Evolutionary conservation across 1,284 basidiomycete genomes (phyloP).

Genomic region (Chalciporus sp.): DNA sequence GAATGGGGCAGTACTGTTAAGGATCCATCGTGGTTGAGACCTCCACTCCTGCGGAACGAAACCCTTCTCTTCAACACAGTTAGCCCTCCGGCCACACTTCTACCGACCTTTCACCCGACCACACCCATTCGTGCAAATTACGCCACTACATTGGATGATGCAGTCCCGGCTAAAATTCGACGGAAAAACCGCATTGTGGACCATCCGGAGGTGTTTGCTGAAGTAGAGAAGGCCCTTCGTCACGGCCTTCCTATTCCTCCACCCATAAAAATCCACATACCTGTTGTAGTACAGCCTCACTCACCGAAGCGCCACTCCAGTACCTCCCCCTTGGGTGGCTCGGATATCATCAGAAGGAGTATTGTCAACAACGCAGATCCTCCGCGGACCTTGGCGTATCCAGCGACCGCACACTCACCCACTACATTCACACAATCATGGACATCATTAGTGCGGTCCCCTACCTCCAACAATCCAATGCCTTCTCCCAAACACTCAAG

Average conservation of each 20-base stretch:
- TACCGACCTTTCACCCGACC: not conserved
- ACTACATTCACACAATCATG: constrained; percentile 1
- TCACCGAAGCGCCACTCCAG: not conserved
- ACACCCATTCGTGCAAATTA: not conserved
- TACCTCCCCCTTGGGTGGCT: not conserved
- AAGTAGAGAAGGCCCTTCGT: not conserved
- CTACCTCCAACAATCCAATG: not conserved
- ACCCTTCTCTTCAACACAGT: not conserved
- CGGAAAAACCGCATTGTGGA: not conserved
- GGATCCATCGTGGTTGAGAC: not conserved
- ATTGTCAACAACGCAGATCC: not conserved
- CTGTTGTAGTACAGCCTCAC: not conserved
- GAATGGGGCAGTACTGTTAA: constrained; percentile 19
- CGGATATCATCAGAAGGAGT: constrained; percentile 3
- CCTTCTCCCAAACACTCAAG: not conserved
- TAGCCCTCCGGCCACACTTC: not conserved
- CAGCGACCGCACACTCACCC: not conserved
- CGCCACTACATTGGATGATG: not conserved
- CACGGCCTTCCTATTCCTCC: constrained; percentile 1
- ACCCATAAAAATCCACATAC: not conserved
- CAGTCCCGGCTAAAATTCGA: not conserved
- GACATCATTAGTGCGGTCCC: constrained; percentile 1
- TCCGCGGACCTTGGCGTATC: not conserved
- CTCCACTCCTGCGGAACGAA: not conserved
- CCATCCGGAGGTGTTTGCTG: not conserved